These are phyloP conservation scores for Fusarium proliferatum DNA, from an alignment of 2,329 filamentous ascomycete genomes.

Conservation along the genomic window DNA sequence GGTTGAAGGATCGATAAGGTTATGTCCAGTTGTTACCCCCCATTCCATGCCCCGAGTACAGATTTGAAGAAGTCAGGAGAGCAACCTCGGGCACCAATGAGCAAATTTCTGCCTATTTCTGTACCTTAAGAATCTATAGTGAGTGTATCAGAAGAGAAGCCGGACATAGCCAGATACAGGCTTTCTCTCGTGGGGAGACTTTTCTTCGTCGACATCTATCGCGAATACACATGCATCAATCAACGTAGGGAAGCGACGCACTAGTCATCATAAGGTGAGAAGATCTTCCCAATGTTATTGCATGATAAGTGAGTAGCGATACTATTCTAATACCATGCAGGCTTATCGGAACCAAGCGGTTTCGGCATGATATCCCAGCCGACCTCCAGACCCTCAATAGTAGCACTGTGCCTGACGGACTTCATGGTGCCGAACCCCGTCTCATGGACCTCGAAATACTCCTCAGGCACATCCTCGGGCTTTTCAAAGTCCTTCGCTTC, in stretches of 20 bases:
- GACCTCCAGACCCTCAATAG: constrained; percentile 56
- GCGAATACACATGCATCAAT: not conserved
- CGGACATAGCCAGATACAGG: not conserved
- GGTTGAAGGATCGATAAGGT: not conserved
- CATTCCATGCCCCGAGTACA: not conserved
- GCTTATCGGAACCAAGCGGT: constrained; percentile 58
- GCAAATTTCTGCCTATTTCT: not conserved
- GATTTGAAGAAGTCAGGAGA: not conserved
- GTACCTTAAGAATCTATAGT: not conserved
- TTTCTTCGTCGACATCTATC: not conserved
- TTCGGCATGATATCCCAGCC: constrained; percentile 65
- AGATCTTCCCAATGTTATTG: not conserved
- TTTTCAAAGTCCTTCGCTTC: constrained; percentile 46
- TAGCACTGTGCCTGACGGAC: constrained; percentile 60
- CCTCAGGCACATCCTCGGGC: constrained; percentile 45
- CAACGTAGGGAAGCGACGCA: too few species aligned
- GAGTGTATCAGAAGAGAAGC: not conserved
- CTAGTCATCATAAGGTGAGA: too few species aligned
- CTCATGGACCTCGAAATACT: constrained; percentile 56
- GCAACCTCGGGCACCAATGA: not conserved
- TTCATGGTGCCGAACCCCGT: constrained; percentile 60
- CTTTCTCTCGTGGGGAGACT: too few species aligned
- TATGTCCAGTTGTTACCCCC: not conserved
- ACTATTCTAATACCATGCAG: constrained; percentile 49
- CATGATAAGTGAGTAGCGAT: accelerated